Evolutionary conservation across 2,329 filamentous ascomycete genomes (phyloP).

Genomic region (Aspergillus felis): DNA sequence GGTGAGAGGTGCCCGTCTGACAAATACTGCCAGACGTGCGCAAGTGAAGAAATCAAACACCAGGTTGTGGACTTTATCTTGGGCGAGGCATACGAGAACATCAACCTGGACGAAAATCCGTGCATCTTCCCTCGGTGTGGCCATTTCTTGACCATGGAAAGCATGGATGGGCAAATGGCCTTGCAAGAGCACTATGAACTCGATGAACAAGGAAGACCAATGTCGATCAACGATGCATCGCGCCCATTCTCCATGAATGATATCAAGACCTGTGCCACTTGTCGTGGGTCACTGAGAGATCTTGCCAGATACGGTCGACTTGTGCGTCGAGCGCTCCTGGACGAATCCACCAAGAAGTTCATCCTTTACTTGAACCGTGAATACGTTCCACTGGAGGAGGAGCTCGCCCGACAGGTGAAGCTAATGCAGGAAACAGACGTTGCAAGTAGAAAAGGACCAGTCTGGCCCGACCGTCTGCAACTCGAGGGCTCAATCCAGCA

Average conservation of each 20-base stretch:
- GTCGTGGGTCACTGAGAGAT: slow-evolving; percentile 55
- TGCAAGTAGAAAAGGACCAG: background rate
- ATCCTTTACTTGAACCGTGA: slow-evolving; percentile 50
- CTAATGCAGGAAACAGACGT: slow-evolving; percentile 19
- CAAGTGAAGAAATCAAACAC: slow-evolving; percentile 40
- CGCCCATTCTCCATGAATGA: slow-evolving; percentile 49
- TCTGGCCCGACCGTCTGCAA: slow-evolving; percentile 1
- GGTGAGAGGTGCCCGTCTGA: slow-evolving; percentile 57
- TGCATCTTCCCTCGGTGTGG: slow-evolving; percentile 61
- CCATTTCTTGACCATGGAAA: slow-evolving; percentile 58
- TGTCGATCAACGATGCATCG: slow-evolving; percentile 24
- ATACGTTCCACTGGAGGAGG: slow-evolving; percentile 40
- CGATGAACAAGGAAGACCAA: slow-evolving; percentile 21
- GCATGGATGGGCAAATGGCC: slow-evolving; percentile 59
- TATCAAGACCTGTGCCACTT: slow-evolving; percentile 55
- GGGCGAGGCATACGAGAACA: slow-evolving; percentile 52
- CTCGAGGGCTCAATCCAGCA: slow-evolving; percentile 14
- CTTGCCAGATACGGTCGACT: slow-evolving; percentile 61
- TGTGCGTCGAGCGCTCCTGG: slow-evolving; percentile 56
- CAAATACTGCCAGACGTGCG: slow-evolving; percentile 56
- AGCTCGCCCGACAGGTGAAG: slow-evolving; percentile 23
- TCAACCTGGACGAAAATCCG: slow-evolving; percentile 57
- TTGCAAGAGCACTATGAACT: slow-evolving; percentile 39
- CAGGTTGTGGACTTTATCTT: slow-evolving; percentile 55
- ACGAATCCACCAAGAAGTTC: slow-evolving; percentile 63